Evolutionary conservation across 2,329 filamentous ascomycete species (phyloP).

Genomic region (Monosporascus ibericus): DNA sequence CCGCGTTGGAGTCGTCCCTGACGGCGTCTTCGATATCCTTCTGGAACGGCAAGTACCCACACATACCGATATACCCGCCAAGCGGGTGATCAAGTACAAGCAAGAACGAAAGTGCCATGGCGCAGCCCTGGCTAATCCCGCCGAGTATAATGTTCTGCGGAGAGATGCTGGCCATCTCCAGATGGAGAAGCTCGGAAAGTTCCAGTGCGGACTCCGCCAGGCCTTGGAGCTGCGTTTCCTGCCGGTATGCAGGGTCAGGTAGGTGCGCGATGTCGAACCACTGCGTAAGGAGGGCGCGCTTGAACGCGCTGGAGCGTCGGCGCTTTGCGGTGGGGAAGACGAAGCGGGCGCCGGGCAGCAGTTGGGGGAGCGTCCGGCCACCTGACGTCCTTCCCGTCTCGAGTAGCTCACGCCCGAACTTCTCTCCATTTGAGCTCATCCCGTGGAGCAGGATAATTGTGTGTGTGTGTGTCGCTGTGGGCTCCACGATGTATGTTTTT

Average conservation of each 20-base stretch:
- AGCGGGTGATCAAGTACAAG: conserved; percentile 31
- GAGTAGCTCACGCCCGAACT: conserved; percentile 28
- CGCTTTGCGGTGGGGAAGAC: conserved; percentile 44
- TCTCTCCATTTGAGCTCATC: conserved; percentile 12
- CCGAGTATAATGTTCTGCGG: conserved; percentile 39
- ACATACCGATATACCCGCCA: conserved; percentile 41
- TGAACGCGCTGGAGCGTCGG: conserved; percentile 36
- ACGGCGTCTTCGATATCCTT: conserved; percentile 26
- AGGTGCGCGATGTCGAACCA: conserved; percentile 46
- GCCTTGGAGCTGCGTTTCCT: conserved; percentile 37
- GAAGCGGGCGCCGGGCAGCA: conserved; percentile 35
- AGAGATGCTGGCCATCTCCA: conserved; percentile 25
- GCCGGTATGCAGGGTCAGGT: conserved; percentile 31
- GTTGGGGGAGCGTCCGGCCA: conserved; percentile 24
- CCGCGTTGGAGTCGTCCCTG: conserved; percentile 1
- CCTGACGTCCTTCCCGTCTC: conserved; percentile 19
- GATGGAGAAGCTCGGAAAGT: conserved; percentile 26
- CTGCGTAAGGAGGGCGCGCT: conserved; percentile 37
- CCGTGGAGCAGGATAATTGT: conserved; percentile 16
- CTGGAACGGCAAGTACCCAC: conserved; percentile 38
- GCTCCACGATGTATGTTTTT: conserved; percentile 14
- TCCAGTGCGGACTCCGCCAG: conserved; percentile 34
- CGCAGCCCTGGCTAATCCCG: conserved; percentile 49
- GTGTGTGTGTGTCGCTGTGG: conserved; percentile 10
- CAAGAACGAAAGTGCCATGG: conserved; percentile 35